Conservation (phyloP, 352 stramenopile species). For the Achlya hypogyna region DNA sequence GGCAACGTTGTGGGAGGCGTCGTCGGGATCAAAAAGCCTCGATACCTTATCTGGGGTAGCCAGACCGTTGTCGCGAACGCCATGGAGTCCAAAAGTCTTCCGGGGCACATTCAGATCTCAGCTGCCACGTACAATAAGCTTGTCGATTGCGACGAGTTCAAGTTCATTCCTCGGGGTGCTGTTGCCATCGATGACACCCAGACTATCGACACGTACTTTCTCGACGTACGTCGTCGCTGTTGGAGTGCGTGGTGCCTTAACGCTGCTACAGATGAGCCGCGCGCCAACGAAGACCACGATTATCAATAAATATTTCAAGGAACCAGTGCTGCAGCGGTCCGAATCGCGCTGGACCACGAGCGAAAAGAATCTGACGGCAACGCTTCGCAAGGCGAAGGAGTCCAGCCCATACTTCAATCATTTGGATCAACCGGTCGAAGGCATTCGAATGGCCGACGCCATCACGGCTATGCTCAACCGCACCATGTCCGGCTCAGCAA, state of each 20-base stretch:
- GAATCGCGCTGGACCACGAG: background rate
- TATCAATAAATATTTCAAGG: conserved; percentile 5
- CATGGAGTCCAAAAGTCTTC: conserved; percentile 58
- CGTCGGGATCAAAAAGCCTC: conserved; percentile 74
- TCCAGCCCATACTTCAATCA: conserved; percentile 4
- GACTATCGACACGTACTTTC: conserved; percentile 14
- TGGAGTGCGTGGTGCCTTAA: background rate
- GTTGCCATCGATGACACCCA: conserved; percentile 9
- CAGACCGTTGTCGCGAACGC: conserved; percentile 72
- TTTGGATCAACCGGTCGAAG: background rate
- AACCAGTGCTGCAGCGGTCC: background rate
- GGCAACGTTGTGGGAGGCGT: conserved; percentile 73
- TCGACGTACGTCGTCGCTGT: background rate
- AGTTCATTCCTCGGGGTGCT: conserved; percentile 34
- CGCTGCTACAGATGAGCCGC: background rate
- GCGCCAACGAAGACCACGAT: conserved; percentile 8
- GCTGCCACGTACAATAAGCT: conserved; percentile 51
- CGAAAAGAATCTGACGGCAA: background rate
- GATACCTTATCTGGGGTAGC: conserved; percentile 79
- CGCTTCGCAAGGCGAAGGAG: background rate
- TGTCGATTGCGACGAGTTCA: conserved; percentile 40
- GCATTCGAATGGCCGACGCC: background rate
- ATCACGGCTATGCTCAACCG: background rate
- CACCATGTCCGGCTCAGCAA: background rate
- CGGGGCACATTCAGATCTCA: conserved; percentile 51